Base-by-base conservation (phyloP, 2,329 filamentous ascomycete species). In the Aspergillus novofumigatus region DNA sequence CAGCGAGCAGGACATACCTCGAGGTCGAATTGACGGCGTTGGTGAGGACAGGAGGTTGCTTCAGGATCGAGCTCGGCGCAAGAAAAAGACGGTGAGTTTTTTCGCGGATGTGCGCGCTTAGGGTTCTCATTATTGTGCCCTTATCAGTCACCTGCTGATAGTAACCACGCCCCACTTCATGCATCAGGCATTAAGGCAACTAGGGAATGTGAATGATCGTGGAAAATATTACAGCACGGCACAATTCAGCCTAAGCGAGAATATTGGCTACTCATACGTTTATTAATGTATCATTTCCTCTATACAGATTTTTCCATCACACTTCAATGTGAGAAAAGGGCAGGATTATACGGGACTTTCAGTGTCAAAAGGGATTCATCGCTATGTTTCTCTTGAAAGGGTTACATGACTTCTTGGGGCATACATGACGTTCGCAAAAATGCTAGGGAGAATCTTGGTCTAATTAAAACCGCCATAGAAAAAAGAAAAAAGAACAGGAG, bases 361-460 rank as follows among this genome's bases (percentile, higher is more conserved):
- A 49, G 57, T 23, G 51, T 60, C 53, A 59, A 62, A 61, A 23
- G 44, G 57, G 59, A 58, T 71, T 72, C 70, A 66, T 73, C 62
- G 64, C 67, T 65, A 65, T 62, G 65, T 66, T 68, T 72, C 67
- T 69, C 66, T 69, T 64, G 59, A 17, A 54, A 50, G 51, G 62
- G 58, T 66, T 77, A 77, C 74, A 77, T 76, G 72, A 75, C 64
- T 74, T 72, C 66, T 69, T 63, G 69, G 67, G 32, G 71, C 69
- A 72, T 72, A 72, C 70, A 72, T 72, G 70, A 72, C 61, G 59
- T 63, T 64, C 26, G 52, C 35, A 44, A 54, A 57, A 68, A 71
- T 66, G 70, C 66, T 72, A 66, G 54, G 61, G 32, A 38, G 32
- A 64, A 65, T 62, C 63, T 70, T 69, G 67, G 70, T 74, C 71